Percentiles rank a stretch among this genome's conserved stretches.
These are phyloP conservation scores for Iris macrosiphon DNA, from an alignment of 106 monocot genomes.

Conservation along the genomic window DNA sequence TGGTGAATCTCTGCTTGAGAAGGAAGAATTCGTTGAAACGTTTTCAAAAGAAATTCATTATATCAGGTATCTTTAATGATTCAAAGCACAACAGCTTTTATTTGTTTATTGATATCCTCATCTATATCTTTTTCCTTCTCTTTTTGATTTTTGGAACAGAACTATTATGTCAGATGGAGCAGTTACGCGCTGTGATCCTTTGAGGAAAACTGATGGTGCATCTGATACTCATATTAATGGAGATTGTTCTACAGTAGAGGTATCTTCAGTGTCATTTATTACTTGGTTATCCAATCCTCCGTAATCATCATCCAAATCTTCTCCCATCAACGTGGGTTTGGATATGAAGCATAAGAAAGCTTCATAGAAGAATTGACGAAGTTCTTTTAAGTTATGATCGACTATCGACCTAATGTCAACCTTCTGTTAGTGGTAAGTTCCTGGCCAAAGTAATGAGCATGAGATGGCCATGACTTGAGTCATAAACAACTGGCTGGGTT, in stretches of 20 bases:
- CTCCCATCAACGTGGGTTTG: too few relatives aligned
- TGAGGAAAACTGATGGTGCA: conserved; percentile 4
- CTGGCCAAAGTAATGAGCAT: too few relatives aligned
- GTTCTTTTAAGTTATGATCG: too few relatives aligned
- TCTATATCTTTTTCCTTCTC: not conserved
- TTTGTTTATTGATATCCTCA: conserved; percentile 2
- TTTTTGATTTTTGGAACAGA: conserved; percentile 20
- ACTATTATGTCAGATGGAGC: conserved; percentile 49
- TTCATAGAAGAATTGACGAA: too few relatives aligned
- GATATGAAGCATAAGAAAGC: too few relatives aligned
- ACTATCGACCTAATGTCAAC: too few relatives aligned
- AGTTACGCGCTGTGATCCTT: conserved; percentile 21
- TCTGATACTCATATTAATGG: conserved; percentile 13
- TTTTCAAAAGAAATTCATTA: conserved; percentile 65
- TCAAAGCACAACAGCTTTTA: not conserved
- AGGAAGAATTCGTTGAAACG: conserved; percentile 62
- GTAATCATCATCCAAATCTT: too few relatives aligned
- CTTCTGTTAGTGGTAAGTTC: too few relatives aligned
- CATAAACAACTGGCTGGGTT: too few relatives aligned
- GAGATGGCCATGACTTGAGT: too few relatives aligned
- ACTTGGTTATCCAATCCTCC: conserved; percentile 10
- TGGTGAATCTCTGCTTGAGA: conserved; percentile 74
- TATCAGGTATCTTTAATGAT: conserved; percentile 56
- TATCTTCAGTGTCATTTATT: conserved; percentile 16
- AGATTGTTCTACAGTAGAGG: conserved; percentile 38